These are phyloP conservation scores for Plasmodium yoelii DNA, from an alignment of 169 alveolate species.

Conservation along the genomic window DNA sequence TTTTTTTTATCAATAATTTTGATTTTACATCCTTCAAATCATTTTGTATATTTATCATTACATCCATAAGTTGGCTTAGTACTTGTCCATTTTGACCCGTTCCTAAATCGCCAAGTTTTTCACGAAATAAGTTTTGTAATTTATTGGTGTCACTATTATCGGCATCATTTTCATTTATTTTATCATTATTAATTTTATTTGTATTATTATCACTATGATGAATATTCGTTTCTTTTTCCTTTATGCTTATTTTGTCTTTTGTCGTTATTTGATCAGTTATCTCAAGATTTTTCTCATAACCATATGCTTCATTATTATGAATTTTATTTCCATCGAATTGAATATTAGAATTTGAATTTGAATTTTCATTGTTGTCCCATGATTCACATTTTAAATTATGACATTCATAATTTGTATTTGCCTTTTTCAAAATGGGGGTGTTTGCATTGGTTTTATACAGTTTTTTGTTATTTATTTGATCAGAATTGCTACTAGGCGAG, in stretches of 20 bases:
- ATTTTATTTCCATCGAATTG: slow-evolving; percentile 25
- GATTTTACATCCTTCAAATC: slow-evolving; percentile 65
- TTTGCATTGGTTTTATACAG: neutral
- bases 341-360: neutral
- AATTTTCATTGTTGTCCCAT: neutral
- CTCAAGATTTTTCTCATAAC: no score
- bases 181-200: slow-evolving; percentile 1
- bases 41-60: slow-evolving; percentile 65
- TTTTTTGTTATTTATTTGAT: no score
- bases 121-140: slow-evolving; percentile 20
- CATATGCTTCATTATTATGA: neutral
- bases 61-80: slow-evolving; percentile 51
- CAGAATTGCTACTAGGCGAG: no score
- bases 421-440: slow-evolving; percentile 7
- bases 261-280: neutral
- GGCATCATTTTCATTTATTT: neutral
- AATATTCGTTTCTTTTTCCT: neutral
- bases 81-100: slow-evolving; percentile 37
- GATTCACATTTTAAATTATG: slow-evolving; percentile 3
- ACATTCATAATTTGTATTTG: slow-evolving; percentile 29
- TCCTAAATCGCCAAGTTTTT: slow-evolving; percentile 13
- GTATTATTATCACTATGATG: neutral
- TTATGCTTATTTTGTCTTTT: neutral
- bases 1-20: slow-evolving; percentile 27
- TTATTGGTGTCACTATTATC: neutral